A percentile compares a stretch with the other conserved stretches of the same genome.
These are phyloP conservation scores for Neurospora sp. DNA, from an alignment of 495 filamentous ascomycete species.

Conservation along the genomic window DNA sequence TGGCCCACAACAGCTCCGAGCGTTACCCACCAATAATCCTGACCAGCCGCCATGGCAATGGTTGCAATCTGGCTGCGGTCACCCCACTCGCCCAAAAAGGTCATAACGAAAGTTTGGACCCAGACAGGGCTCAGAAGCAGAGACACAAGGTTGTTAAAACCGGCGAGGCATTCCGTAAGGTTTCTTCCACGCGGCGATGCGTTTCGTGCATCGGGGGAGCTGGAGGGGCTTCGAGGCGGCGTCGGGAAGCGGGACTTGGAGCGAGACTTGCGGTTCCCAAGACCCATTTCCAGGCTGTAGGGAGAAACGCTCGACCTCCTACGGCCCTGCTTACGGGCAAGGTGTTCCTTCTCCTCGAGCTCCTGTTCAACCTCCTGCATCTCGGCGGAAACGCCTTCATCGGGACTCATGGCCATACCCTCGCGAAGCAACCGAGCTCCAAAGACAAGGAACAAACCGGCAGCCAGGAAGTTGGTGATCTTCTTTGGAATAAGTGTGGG, in stretches of 20 bases:
- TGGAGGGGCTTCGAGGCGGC: conserved; percentile 48
- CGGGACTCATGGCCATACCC: conserved; percentile 73
- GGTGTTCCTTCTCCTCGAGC: conserved; percentile 84
- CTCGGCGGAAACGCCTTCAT: conserved; percentile 85
- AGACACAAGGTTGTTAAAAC: conserved; percentile 77
- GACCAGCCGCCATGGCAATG: conserved; percentile 96
- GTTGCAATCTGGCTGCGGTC: conserved; percentile 97
- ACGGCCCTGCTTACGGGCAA: conserved; percentile 43
- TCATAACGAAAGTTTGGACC: conserved; percentile 99
- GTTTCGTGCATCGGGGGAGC: conserved; percentile 42
- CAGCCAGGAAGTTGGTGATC: conserved; percentile 78
- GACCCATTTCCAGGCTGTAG: conserved; percentile 55
- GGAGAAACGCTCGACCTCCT: conserved; percentile 48
- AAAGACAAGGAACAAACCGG: conserved; percentile 78
- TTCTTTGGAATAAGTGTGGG: conserved; percentile 83
- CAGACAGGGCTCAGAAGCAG: conserved; percentile 87
- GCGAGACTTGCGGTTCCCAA: conserved; percentile 45
- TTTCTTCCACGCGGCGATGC: conserved; percentile 28
- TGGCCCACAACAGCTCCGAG: conserved; percentile 82
- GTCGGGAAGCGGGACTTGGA: conserved; percentile 51
- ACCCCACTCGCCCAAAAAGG: conserved; percentile 96
- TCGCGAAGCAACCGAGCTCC: conserved; percentile 78
- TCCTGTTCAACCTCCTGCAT: conserved; percentile 97
- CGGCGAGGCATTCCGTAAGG: conserved; percentile 32
- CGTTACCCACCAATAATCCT: conserved; percentile 99